phyloP scores from a whole-genome alignment of 192 early-diverging fungal genomes.

The Thoreauomyces humboldtii region DNA sequence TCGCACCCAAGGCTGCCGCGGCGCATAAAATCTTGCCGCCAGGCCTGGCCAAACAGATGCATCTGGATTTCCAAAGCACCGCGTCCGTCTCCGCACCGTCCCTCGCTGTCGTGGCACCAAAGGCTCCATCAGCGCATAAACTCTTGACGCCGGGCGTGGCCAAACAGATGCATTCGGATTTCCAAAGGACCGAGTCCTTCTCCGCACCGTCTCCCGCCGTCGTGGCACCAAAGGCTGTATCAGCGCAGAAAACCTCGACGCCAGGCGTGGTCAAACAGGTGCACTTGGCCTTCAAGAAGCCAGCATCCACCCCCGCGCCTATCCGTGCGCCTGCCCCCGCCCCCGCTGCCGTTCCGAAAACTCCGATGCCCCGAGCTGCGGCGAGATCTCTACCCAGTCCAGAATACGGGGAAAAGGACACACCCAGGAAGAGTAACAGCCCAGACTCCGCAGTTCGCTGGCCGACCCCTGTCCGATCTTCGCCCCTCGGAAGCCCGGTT shows the following conservation, averaged over 20 bases:
- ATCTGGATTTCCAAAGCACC: too few relatives aligned
- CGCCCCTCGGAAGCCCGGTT: slow-evolving; percentile 1
- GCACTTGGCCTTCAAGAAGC: too few relatives aligned
- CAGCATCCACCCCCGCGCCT: too few relatives aligned
- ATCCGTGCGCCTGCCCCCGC: background rate
- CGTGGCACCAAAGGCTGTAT: background rate
- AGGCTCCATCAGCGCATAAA: background rate
- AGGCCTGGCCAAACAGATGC: background rate
- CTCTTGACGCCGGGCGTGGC: background rate
- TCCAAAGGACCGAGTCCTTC: too few relatives aligned
- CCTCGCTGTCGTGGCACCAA: background rate
- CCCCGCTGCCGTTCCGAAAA: background rate
- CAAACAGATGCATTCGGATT: too few relatives aligned
- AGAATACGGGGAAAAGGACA: too few relatives aligned
- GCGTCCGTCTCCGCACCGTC: too few relatives aligned
- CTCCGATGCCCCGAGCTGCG: too few relatives aligned
- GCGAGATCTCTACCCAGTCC: too few relatives aligned
- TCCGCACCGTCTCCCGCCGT: too few relatives aligned
- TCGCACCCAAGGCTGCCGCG: background rate
- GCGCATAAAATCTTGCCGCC: background rate
- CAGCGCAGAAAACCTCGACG: background rate
- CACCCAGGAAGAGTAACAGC: too few relatives aligned
- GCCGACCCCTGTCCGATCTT: background rate
- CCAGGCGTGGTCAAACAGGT: background rate
- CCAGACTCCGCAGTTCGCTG: background rate